These are phyloP conservation scores for Suillus alpinus DNA, from an alignment of 768 basidiomycete genomes.

Conservation along the genomic window DNA sequence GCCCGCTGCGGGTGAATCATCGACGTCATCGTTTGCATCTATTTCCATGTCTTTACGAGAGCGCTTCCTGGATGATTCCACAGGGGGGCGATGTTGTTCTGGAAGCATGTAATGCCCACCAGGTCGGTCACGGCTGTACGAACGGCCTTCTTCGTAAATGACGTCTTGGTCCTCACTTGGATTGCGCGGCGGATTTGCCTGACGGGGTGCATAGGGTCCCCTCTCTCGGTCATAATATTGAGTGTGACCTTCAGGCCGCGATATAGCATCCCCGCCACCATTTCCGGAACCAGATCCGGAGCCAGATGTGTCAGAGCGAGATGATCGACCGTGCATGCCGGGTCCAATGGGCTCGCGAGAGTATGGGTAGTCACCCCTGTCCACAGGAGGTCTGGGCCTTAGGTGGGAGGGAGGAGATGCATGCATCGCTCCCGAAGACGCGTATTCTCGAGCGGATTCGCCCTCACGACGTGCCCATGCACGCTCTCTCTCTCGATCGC, in stretches of 20 bases:
- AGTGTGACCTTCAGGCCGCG: slow-evolving; percentile 50
- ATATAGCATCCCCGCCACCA: slow-evolving; percentile 43
- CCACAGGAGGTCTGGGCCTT: slow-evolving; percentile 35
- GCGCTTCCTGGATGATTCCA: slow-evolving; percentile 54
- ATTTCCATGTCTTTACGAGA: slow-evolving; percentile 63
- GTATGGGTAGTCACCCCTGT: slow-evolving; percentile 29
- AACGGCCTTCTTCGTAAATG: slow-evolving; percentile 52
- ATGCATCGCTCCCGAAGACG: slow-evolving; percentile 26
- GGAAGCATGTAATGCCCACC: slow-evolving; percentile 30
- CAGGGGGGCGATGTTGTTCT: slow-evolving; percentile 37
- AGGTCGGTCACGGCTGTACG: slow-evolving; percentile 36
- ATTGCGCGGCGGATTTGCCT: slow-evolving; percentile 38
- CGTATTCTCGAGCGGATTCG: slow-evolving; percentile 33
- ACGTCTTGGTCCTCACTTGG: slow-evolving; percentile 49
- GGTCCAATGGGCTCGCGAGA: slow-evolving; percentile 31
- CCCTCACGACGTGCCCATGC: slow-evolving; percentile 38
- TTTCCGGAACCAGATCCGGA: slow-evolving; percentile 40
- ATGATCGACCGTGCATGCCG: slow-evolving; percentile 32
- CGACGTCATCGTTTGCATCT: slow-evolving; percentile 52
- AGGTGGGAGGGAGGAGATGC: slow-evolving; percentile 42
- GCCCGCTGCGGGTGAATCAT: slow-evolving; percentile 24
- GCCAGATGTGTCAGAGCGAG: slow-evolving; percentile 60
- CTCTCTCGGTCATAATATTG: slow-evolving; percentile 53
- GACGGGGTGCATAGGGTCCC: slow-evolving; percentile 48
- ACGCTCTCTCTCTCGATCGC: slow-evolving; percentile 49